phyloP scores from a whole-genome alignment of 1,284 basidiomycete genomes.

The Pholiota adiposa region DNA sequence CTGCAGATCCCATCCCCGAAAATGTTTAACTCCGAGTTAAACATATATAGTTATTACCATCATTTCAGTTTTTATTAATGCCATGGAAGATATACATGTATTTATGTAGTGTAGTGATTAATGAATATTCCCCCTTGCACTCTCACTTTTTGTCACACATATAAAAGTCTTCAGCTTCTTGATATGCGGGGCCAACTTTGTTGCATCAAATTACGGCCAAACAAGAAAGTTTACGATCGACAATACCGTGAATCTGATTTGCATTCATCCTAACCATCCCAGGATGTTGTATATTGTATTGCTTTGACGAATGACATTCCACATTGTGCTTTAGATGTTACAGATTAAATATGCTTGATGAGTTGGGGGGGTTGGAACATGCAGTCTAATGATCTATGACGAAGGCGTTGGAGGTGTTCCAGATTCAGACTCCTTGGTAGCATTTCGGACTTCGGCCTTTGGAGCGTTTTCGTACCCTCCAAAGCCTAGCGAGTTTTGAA shows the following conservation, averaged over 20 bases:
- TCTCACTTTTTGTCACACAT: too few species aligned
- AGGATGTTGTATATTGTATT: background rate
- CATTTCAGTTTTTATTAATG: too few species aligned
- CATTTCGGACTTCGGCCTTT: constrained; percentile 34
- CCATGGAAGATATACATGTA: too few species aligned
- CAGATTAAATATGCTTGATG: background rate
- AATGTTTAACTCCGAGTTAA: background rate
- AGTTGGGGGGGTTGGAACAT: background rate
- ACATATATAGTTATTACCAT: too few species aligned
- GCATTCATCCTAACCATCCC: background rate
- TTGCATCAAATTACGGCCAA: too few species aligned
- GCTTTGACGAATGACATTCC: background rate
- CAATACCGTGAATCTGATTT: too few species aligned
- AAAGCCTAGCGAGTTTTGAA: constrained; percentile 81
- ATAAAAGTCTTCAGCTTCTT: too few species aligned
- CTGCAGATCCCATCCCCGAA: background rate
- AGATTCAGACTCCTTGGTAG: constrained; percentile 1
- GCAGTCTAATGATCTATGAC: background rate
- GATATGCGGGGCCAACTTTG: too few species aligned
- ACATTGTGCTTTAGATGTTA: background rate
- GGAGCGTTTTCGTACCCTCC: constrained; percentile 60
- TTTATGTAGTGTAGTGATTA: too few species aligned
- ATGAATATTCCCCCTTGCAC: too few species aligned
- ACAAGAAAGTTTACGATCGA: too few species aligned
- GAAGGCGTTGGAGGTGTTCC: constrained; percentile 3